Percentiles rank a stretch among this genome's conserved stretches.
Conservation (phyloP, 2,329 filamentous ascomycete genomes). For the Zalaria sp. region DNA sequence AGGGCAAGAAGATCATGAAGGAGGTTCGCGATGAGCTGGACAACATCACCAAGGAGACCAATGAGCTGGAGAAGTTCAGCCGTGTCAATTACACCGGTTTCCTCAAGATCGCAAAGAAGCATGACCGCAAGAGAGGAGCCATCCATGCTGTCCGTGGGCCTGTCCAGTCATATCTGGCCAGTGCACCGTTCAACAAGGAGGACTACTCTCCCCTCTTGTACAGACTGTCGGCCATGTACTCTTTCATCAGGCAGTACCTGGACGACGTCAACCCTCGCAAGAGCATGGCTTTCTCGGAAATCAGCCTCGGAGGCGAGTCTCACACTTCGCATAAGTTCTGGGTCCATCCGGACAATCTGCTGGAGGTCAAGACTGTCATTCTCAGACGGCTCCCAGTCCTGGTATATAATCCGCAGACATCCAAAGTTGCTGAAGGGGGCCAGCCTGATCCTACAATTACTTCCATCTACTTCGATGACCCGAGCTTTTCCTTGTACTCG, state of each 20-base stretch:
- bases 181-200: slow-evolving; percentile 88
- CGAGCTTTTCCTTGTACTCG: slow-evolving; percentile 71
- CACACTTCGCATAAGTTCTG: slow-evolving; percentile 92
- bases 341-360: slow-evolving; percentile 88
- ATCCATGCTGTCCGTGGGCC: slow-evolving; percentile 76
- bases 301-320: slow-evolving; percentile 37
- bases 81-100: slow-evolving; percentile 96
- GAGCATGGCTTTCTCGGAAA: slow-evolving; percentile 27
- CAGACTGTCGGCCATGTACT: slow-evolving; percentile 86
- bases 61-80: slow-evolving; percentile 88
- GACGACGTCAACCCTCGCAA: slow-evolving; percentile 34
- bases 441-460: slow-evolving; percentile 79
- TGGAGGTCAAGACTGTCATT: slow-evolving; percentile 94
- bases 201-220: slow-evolving; percentile 83
- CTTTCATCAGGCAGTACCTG: slow-evolving; percentile 74
- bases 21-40: slow-evolving; percentile 72
- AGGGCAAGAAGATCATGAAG: slow-evolving; percentile 42
- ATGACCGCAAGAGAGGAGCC: slow-evolving; percentile 81
- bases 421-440: slow-evolving; percentile 66
- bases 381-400: slow-evolving; percentile 80
- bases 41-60: slow-evolving; percentile 75
- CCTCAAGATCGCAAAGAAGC: slow-evolving; percentile 97
- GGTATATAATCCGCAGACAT: slow-evolving; percentile 78
- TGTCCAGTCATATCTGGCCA: slow-evolving; percentile 78
- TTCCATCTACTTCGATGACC: slow-evolving; percentile 89